Evolutionary conservation across 2,329 filamentous ascomycete species (phyloP), one percentile per base, ranked within the genome.

Genomic region (Alternaria conjuncta): DNA sequence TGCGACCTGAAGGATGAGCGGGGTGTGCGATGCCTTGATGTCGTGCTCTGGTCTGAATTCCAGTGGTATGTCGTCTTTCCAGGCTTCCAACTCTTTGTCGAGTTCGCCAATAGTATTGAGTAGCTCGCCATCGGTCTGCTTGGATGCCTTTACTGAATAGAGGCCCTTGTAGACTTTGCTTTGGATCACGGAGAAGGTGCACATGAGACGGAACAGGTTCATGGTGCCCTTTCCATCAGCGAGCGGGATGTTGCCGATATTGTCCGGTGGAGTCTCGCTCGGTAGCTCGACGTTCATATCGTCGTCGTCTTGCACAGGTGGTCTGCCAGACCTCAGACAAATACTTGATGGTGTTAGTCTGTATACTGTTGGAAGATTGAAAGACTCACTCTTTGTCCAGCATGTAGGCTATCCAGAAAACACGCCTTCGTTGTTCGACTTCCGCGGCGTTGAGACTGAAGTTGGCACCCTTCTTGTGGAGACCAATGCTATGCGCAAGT

Each of bases 11-110:
- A 99, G 84, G 20, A 98, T 94, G n/a, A 98, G 85, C 1, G 95
- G 94, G 0, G 94, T 96, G 78, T 97, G 93, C 0, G 91, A 92
- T 0, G 93, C 93, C 79, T 94, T 94, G 80, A 99, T 98, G 80
- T 97, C 94, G 77, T 97, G 90, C 79, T 98, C 96, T 0, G 96
- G 96, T n/a, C 96, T 89, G 82, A 97, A 98, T 75, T 98, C 96
- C 61, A 97, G 87, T 3, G 96, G 95, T 57, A 99, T 98, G 55
- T 87, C 89, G 76, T 98, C 94, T 83, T 98, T 98, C 96, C 96
- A 99, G 57, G 93, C 90, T 78, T 99, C 96, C 5, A 99, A 82
- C 58, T 85, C 79, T 60, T 78, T 90, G 77, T 99, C 96, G 10
- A 99, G 87, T 75, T 98, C 94, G 50, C 96, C 94, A 71, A 99